These are phyloP conservation scores for Fusarium heterosporum DNA, from an alignment of 2,329 filamentous ascomycete species.

Conservation along the genomic window DNA sequence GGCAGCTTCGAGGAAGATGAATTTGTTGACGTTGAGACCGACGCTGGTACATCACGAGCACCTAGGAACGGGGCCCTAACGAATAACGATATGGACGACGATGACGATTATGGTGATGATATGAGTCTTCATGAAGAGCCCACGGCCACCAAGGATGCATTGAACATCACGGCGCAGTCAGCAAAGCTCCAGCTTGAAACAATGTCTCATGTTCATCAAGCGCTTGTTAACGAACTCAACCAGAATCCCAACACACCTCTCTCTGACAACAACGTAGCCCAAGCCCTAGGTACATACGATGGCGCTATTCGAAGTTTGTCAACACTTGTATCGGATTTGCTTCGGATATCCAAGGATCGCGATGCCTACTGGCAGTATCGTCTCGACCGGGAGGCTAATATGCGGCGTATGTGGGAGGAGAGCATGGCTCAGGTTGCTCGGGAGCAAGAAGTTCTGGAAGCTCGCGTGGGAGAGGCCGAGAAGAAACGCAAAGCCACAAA, in stretches of 20 bases:
- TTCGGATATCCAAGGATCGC: constrained; percentile 92
- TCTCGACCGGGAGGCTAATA: constrained; percentile 88
- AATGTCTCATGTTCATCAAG: constrained; percentile 85
- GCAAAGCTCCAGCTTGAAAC: constrained; percentile 93
- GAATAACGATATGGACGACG: constrained; percentile 70
- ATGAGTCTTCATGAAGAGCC: constrained; percentile 80
- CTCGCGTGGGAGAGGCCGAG: constrained; percentile 87
- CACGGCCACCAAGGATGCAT: constrained; percentile 86
- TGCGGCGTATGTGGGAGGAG: constrained; percentile 97
- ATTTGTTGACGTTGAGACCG: constrained; percentile 60
- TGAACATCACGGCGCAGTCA: constrained; percentile 97
- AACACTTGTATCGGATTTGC: constrained; percentile 83
- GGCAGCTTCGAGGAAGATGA: constrained; percentile 67
- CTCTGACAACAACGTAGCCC: constrained; percentile 79
- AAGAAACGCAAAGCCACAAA: constrained; percentile 91
- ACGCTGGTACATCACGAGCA: constrained; percentile 55
- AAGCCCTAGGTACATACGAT: constrained; percentile 88
- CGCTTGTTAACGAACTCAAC: constrained; percentile 74
- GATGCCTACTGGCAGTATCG: constrained; percentile 98
- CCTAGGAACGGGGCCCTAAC: constrained; percentile 53
- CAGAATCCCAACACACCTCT: constrained; percentile 78
- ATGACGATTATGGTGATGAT: constrained; percentile 78
- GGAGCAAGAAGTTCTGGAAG: constrained; percentile 93
- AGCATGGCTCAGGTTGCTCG: constrained; percentile 97
- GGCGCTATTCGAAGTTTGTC: constrained; percentile 89